Base-by-base conservation (phyloP, 768 basidiomycete genomes). In the Tylopilus sp. region DNA sequence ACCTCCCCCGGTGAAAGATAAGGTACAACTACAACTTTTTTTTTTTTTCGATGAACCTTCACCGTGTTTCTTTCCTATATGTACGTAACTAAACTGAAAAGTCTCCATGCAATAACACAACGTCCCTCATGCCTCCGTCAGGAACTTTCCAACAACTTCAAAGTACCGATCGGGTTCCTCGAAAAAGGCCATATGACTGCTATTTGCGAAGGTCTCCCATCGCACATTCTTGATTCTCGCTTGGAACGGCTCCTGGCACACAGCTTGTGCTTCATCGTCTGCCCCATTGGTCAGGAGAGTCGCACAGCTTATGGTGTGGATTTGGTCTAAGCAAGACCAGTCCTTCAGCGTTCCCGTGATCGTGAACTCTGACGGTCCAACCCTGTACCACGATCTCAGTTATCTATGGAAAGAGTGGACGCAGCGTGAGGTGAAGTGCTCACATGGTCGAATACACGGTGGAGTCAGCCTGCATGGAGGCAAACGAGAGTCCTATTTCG, bases 251-350 rank as follows among this genome's bases (percentile, higher is more conserved):
- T 9, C 43, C 6, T 67, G 40, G 17, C 65, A 68, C 10, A 62
- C 60, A 53, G 77, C 75, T 22, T 71, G 65, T 38, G 71, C 75
- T 48, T 68, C 65, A 47, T 78, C 78, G 49, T 73, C 63, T 12
- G 53, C 54, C 1, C 72, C 74, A 29, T 76, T 74, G 38, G 69
- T 71, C 29, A 76, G 48, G 26, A 82, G 64, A 0, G 74, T 74
- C 1, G 74, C 69, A 8, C 68, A 66, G 6, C 50, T 34, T 25
- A 81, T 76, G 5, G 66, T 72, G 54, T 72, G 66, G 10, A 81
- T 62, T 12, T 74, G 67, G 36, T 76, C 73, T 14, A 79, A 60
- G 45, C 80, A 73, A 13, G 71, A 64, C 81, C 81, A 84, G 3
- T 68, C 57, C 58, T 75, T 75, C 37, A 82, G 52, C 1, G 74